phyloP scores from a whole-genome alignment of 1,284 basidiomycete species.

The Xerocomus cyaneibrunnescens region DNA sequence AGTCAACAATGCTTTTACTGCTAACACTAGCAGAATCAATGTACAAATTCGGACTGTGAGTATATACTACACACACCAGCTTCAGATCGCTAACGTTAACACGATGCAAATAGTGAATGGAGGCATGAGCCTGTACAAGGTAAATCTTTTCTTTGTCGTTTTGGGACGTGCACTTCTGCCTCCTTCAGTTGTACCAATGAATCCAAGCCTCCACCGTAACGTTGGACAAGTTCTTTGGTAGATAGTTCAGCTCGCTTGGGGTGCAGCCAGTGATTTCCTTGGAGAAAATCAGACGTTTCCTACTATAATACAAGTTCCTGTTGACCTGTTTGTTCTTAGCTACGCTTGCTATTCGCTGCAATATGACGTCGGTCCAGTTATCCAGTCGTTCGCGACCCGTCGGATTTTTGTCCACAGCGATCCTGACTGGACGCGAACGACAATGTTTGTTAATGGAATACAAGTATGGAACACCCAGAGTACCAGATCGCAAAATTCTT shows the following conservation, averaged over 20 bases:
- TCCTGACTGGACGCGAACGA: conserved; percentile 37
- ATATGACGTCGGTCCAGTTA: conserved; percentile 65
- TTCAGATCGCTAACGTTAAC: conserved; percentile 29
- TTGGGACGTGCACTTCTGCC: conserved; percentile 66
- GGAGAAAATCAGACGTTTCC: conserved; percentile 62
- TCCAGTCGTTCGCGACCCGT: conserved; percentile 58
- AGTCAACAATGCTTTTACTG: conserved; percentile 41
- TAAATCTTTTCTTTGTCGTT: conserved; percentile 61
- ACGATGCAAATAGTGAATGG: conserved; percentile 72
- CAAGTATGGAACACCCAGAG: conserved; percentile 67
- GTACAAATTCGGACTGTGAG: conserved; percentile 55
- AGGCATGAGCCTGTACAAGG: conserved; percentile 66
- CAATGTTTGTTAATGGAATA: conserved; percentile 28
- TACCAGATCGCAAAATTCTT: conserved; percentile 72
- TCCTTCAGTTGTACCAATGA: conserved; percentile 62
- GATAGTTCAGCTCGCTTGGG: conserved; percentile 79
- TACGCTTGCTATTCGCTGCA: neutral
- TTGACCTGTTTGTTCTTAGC: neutral
- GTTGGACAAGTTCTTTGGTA: conserved; percentile 70
- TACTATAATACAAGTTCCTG: conserved; percentile 61
- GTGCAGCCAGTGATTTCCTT: conserved; percentile 45
- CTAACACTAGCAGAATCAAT: conserved; percentile 44
- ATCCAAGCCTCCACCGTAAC: conserved; percentile 61
- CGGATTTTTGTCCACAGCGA: conserved; percentile 71
- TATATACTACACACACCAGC: neutral